Evolutionary conservation across 345 rosid genomes (phyloP).

Genomic region (Theobroma cacao): DNA sequence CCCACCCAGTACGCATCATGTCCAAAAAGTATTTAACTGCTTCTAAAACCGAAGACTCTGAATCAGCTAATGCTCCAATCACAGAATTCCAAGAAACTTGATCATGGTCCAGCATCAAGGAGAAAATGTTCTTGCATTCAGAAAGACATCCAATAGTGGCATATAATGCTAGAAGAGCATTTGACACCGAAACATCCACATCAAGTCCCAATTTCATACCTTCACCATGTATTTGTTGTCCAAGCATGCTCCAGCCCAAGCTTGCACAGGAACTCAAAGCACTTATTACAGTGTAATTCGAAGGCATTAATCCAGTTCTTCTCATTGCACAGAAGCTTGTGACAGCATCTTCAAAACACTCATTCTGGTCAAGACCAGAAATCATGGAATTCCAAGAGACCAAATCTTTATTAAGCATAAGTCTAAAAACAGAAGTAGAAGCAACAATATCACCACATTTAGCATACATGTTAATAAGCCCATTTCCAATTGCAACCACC

Average conservation of each 20-base stretch:
- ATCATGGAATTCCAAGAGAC: conserved; percentile 94
- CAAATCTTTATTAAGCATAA: conserved; percentile 63
- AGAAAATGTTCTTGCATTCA: conserved; percentile 56
- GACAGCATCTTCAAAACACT: conserved; percentile 58
- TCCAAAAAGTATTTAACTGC: conserved; percentile 50
- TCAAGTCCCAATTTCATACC: conserved; percentile 71
- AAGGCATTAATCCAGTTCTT: conserved; percentile 48
- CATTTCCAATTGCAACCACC: conserved; percentile 67
- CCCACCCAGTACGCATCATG: conserved; percentile 67
- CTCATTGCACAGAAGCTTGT: conserved; percentile 54
- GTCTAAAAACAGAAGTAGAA: conserved; percentile 55
- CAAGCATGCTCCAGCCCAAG: conserved; percentile 56
- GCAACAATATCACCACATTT: conserved; percentile 62
- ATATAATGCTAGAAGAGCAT: conserved; percentile 74
- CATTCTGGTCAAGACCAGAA: conserved; percentile 84
- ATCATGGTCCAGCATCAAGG: conserved; percentile 65
- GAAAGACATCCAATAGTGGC: conserved; percentile 53
- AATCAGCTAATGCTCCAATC: conserved; percentile 70
- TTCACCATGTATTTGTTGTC: conserved; percentile 70
- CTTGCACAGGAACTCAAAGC: conserved; percentile 85
- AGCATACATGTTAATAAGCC: conserved; percentile 85
- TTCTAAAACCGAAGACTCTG: conserved; percentile 45
- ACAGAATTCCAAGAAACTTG: conserved; percentile 91
- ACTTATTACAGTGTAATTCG: conserved; percentile 69
- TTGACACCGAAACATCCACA: conserved; percentile 80